Base-by-base conservation (phyloP, 345 rosid species). In the Salix purpurea region DNA sequence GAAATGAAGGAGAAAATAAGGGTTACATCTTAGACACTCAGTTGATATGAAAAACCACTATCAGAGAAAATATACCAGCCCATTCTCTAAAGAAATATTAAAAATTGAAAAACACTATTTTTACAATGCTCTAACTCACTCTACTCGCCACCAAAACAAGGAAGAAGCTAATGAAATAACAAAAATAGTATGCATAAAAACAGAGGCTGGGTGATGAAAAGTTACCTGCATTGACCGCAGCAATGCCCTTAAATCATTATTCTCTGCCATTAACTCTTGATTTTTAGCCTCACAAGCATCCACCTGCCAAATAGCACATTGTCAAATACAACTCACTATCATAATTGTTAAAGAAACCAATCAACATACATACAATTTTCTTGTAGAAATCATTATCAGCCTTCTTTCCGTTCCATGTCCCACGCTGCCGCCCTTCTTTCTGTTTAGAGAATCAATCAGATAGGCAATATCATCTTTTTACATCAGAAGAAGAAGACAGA, bases 371-470 rank as follows among this genome's bases (percentile, higher is more conserved):
- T 84, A 96, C 98, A 81, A 96, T 96, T 81, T 88, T 96, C 82
- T 96, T 93, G 79, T 93, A 91, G 86, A 93, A 96, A 82, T 96
- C 99, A 73, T 91, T 90, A 72, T 96, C 98, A 28, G 97, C 69
- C 83, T 96, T 96, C 93, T 92, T 93, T 82, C 97, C 99, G n/a
- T 86, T 96, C 99, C 99, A 96, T 46, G 99, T 96, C 72, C 98
- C 99, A 50, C 98, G 97, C 39, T 93, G 99, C 73, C 97, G 86
- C 58, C 99, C 97, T 91, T 96, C 99, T 90, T 93, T 96, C 99
- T 96, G 88, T 72, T 72, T 56, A 77, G 23, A 78, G 44, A 80
- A 44, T 23, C 16, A n/a, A 40, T 72, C 66, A 80, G 15, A 54
- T 2, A 28, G 15, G 72, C 14, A 70, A 73, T 48, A 40, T 39